These are phyloP conservation scores for Coniophora puteana DNA, from an alignment of 1,284 basidiomycete genomes.

Conservation along the genomic window DNA sequence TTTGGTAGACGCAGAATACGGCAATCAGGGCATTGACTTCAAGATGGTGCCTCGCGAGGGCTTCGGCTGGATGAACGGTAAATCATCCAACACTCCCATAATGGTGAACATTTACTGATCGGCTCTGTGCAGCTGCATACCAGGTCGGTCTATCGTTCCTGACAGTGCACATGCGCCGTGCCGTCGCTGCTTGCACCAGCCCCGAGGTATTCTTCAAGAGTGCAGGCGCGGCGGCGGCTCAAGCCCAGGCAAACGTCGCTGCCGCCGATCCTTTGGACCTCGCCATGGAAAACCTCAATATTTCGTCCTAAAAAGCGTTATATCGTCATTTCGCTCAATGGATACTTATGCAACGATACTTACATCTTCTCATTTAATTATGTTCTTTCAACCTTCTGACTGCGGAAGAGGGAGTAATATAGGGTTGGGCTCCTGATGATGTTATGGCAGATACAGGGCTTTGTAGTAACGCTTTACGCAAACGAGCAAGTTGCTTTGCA, in stretches of 20 bases:
- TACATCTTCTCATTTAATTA: too few species aligned
- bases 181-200: slow-evolving; percentile 88
- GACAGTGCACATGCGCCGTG: slow-evolving; percentile 90
- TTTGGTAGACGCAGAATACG: slow-evolving; percentile 97
- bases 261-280: slow-evolving; percentile 62
- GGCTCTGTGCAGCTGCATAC: slow-evolving; percentile 67
- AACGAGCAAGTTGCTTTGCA: too few species aligned
- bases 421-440: background rate
- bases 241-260: slow-evolving; percentile 35
- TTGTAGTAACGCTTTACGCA: too few species aligned
- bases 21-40: slow-evolving; percentile 97
- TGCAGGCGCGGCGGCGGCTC: slow-evolving; percentile 33
- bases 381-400: too few species aligned
- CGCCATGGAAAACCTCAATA: slow-evolving; percentile 59
- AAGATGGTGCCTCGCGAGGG: slow-evolving; percentile 95
- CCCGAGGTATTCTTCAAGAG: slow-evolving; percentile 83
- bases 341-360: too few species aligned
- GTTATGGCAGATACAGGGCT: too few species aligned
- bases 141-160: slow-evolving; percentile 95
- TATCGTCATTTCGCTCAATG: too few species aligned
- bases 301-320: too few species aligned
- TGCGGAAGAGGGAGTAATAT: background rate
- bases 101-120: slow-evolving; percentile 19
- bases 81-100: slow-evolving; percentile 18
- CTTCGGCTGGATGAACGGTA: slow-evolving; percentile 96